Evolutionary conservation across 202 grass and related monocot species (phyloP), one percentile per base, ranked within the genome.

Genomic region (Schoenoplectus tabernaemontani): DNA sequence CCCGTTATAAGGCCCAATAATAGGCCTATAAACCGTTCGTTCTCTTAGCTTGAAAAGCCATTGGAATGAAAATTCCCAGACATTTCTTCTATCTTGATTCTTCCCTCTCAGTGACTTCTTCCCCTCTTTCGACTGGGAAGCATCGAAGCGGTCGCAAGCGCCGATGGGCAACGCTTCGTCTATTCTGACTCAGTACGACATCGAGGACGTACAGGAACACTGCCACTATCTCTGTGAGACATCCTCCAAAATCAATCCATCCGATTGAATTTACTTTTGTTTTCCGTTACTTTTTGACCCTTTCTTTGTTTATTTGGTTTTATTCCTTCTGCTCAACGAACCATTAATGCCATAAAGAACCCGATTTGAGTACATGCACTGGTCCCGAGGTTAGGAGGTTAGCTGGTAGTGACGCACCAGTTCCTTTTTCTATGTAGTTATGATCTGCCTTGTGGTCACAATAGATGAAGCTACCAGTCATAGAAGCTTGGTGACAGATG

Each of bases 171-270:
- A 86, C 92, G 87, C 89, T 22, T 96, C 92, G 22, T 92, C 92
- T 43, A 88, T 88, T 79, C 92, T 96, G 2, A 96, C 92, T 66
- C 92, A 96, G 76, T 91, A 92, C 85, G 92, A 96, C 83, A 92
- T 96, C 80, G 92, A 92, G 70, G 92, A 81, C 56, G 92, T 96
- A 59, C 83, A 91, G 83, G 89, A 92, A 66, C 89, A 96, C 92
- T 96, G 82, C 85, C 53, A 81, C 78, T 92, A 92, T 68, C 89
- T 96, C 50, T 92, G 92, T 95, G 43, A 63, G 62, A 15, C 24
- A 17, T 78, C 58, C 41, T 50, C 41, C 83, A 22, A 22, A 67
- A 43, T 37, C 39, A 26, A 61, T 71, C 24, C 1, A 9, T 41
- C 39, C 12, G 11, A 48, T 70, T 12, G 5, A 11, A 24, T 57